Base-by-base conservation (phyloP, 768 basidiomycete genomes). In the Lactarius sanguifluus region DNA sequence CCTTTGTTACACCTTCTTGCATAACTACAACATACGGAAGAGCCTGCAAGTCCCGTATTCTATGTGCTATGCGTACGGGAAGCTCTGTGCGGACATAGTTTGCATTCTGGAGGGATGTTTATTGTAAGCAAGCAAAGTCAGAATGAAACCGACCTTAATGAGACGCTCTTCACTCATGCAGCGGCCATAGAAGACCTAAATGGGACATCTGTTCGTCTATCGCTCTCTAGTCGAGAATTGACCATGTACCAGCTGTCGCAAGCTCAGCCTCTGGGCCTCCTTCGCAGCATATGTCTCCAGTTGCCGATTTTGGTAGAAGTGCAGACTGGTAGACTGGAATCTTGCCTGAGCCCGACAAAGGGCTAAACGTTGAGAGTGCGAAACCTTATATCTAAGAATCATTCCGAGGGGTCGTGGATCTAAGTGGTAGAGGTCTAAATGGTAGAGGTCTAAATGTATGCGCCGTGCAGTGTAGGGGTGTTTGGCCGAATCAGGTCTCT, bases 51-150 rank as follows among this genome's bases (percentile, higher is more conserved):
- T 96, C 94, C 64, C 91, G 86, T 66, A 96, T 77, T 57, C 94
- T 84, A 75, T 96, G 94, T 5, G 93, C 89, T 72, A 95, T 90
- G 43, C 94, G 86, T 16, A 94, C 86, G 12, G 94, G 94, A 7
- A 96, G 78, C 73, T 96, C 94, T 5, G 90, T 91, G 60, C 93
- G 86, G 52, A 96, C 92, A 76, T 94, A 93, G 75, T 94, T 94
- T 61, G 91, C 93, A 69, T 90, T 92, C 92, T 94, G 59, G 28
- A 56, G 10, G 30, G 28, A 15, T 36, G 28, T 28, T 55, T 28
- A 57, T 20, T 50, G 25, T 58, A 58, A 57, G n/a, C n/a, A 36
- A 15, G 50, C 9, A 61, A 23, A 36, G 64, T 54, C 30, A 50
- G 55, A 60, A 30, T 38, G 60, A 15, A 38, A 59, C 79, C 43